Percentiles rank a stretch among this genome's conserved stretches.
These are phyloP conservation scores for Pythium biforme DNA, from an alignment of 352 stramenopile species.

Conservation along the genomic window DNA sequence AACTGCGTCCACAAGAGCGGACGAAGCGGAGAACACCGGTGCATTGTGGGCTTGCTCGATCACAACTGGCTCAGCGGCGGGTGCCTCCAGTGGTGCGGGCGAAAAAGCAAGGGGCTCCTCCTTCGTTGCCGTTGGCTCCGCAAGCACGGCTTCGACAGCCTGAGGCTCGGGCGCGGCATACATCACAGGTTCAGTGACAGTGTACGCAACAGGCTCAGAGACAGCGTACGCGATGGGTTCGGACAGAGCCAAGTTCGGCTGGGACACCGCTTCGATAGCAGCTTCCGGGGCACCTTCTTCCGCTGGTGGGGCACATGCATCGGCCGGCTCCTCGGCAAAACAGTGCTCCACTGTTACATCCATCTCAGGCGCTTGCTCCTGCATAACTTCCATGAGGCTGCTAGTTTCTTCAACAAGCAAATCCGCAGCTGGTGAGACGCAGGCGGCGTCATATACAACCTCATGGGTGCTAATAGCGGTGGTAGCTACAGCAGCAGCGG, in stretches of 20 bases:
- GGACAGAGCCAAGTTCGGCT: not conserved
- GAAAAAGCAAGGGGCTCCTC: not conserved
- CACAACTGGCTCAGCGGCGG: not conserved
- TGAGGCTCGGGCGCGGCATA: not conserved
- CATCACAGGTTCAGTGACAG: constrained; percentile 1
- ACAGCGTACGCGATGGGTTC: not conserved
- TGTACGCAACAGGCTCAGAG: not conserved
- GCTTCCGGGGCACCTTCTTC: not conserved
- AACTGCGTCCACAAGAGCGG: too few relatives aligned
- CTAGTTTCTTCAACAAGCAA: not conserved
- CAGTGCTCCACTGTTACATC: not conserved
- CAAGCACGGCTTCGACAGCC: not conserved
- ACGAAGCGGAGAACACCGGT: too few relatives aligned
- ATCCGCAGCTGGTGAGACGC: too few relatives aligned
- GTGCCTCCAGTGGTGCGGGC: not conserved
- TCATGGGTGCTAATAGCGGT: too few relatives aligned
- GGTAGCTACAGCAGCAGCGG: not conserved
- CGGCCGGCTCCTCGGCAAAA: not conserved
- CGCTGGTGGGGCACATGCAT: not conserved
- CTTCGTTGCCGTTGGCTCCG: not conserved
- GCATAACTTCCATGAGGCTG: not conserved
- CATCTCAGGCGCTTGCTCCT: not conserved
- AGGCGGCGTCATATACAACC: too few relatives aligned
- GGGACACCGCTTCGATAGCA: not conserved
- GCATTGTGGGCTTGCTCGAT: not conserved